Base-by-base conservation (phyloP, 768 basidiomycete genomes). In the Gelatoporia subvermispora region DNA sequence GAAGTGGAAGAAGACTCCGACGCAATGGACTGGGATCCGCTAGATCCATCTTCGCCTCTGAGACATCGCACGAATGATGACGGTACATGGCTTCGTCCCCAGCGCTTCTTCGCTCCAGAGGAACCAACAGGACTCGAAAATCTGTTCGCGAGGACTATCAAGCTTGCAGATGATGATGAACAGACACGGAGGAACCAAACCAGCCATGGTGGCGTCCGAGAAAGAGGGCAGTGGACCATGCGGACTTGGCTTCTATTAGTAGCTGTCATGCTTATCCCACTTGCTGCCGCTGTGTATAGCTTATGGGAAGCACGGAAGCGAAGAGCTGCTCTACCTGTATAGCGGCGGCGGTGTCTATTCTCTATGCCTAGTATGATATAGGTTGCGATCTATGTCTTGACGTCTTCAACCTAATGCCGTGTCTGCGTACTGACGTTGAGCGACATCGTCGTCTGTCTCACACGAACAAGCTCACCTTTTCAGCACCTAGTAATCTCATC, bases 71-170 rank as follows among this genome's bases (percentile, higher is more conserved):
- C 47, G 65, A 59, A 66, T 24, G 53, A 74, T 17, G 72, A 76
- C 45, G 70, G 70, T 8, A 63, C 68, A 21, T 82, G 76, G 79
- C 57, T 90, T 43, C 77, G 80, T 4, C 85, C 83, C 3, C 87
- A 88, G 55, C 74, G 76, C 13, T 90, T 88, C 60, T 90, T 88
- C 55, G 77, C 85, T 15, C 87, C 86, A 0, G 86, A 88, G 61
- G 76, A 79, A 51, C 84, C 86, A 1, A 90, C 87, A 1, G 87
- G 87, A 13, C 72, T 90, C 8, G 87, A 90, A 63, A 71, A 73
- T 34, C 65, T 90, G 15, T 83, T 89, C 52, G 81, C 81, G 48
- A 72, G 69, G 52, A 81, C 85, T 10, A 74, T 72, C 39, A 58
- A 51, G 25, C 53, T 64, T 3, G 54, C 52, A 16, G 62, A 64